Base-by-base conservation (phyloP, 371 early-diverging fungal genomes). In the Globomyces sp. region DNA sequence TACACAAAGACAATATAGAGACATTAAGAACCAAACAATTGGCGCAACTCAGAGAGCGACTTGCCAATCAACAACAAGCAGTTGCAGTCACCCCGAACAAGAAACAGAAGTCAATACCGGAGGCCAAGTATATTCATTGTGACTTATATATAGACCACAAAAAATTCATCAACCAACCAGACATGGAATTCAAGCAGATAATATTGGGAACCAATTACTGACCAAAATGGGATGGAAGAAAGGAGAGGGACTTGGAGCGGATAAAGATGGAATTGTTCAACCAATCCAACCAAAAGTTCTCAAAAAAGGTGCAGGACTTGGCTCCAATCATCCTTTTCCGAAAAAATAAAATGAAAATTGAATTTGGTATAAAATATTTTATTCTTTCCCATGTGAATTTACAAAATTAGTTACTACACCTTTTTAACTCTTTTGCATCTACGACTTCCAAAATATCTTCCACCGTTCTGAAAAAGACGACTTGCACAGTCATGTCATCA, bases 201-300 rank as follows among this genome's bases (percentile, higher is more conserved):
- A 68, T 63, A 52, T 59, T 10, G 72, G 72, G 37, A 47, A 44
- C 36, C 48, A 53, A 46, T 46, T 71, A 58, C 43, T 71, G 46
- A 65, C 58, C 42, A 71, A 71, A 58, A 71, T 71, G 72, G 72
- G 72, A 5, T 71, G 72, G 72, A 71, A 42, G 37, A 55, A 47
- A 50, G 72, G 72, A 10, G 50, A 63, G 13, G 72, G 72, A 37
- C 62, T 71, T 6, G 72, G 72, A 4, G 55, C 60, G 3, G 45
- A 40, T 47, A 68, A 68, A 11, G 41, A 48, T 44, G 72, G 72
- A 34, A 51, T 61, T n/a, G 59, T 68, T 2, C 64, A 68, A 8
- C 72, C 72, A 1, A 52, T 71, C 42, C n/a, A 44, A 24, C 44
- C 58, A 42, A 9, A 10, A 9, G 6, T 58, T 5, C 6, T 42